phyloP scores from a whole-genome alignment of 805 yeast genomes.

The Osmozyma mogii region DNA sequence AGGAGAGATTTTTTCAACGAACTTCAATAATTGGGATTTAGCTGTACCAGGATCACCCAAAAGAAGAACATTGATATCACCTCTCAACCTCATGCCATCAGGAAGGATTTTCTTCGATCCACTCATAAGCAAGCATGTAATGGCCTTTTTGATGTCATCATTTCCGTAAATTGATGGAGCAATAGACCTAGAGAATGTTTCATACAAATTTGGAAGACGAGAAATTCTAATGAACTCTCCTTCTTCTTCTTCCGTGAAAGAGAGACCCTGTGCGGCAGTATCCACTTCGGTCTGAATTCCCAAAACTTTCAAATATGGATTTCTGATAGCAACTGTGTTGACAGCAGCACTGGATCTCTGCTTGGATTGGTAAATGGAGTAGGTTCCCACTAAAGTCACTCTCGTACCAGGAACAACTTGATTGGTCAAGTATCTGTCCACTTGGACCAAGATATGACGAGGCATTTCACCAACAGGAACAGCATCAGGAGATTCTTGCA shows the following conservation, averaged over 20 bases:
- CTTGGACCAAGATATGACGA: slow-evolving; percentile 77
- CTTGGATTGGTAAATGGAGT: slow-evolving; percentile 75
- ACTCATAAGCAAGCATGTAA: slow-evolving; percentile 86
- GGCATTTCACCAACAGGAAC: slow-evolving; percentile 99
- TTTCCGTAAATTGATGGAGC: slow-evolving; percentile 98
- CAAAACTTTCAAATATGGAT: slow-evolving; percentile 79
- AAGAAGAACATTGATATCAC: slow-evolving; percentile 88
- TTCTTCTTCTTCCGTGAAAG: slow-evolving; percentile 88
- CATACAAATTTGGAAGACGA: slow-evolving; percentile 77
- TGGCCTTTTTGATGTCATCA: slow-evolving; percentile 85
- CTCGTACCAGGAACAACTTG: slow-evolving; percentile 92
- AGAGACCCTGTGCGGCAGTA: slow-evolving; percentile 47
- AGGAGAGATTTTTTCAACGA: slow-evolving; percentile 91
- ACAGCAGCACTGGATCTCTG: slow-evolving; percentile 34
- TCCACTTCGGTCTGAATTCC: slow-evolving; percentile 85
- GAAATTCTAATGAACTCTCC: slow-evolving; percentile 80
- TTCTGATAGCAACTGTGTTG: slow-evolving; percentile 79
- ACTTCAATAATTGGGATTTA: slow-evolving; percentile 89
- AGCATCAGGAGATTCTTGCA: slow-evolving; percentile 97
- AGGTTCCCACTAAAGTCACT: slow-evolving; percentile 86
- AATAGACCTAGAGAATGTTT: slow-evolving; percentile 76
- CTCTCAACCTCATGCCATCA: slow-evolving; percentile 94
- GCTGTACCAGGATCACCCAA: slow-evolving; percentile 99
- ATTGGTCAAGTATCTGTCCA: slow-evolving; percentile 85
- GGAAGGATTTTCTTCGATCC: slow-evolving; percentile 90